A percentile compares a stretch with the other conserved stretches of the same genome.
phyloP scores from a whole-genome alignment of 2,329 filamentous ascomycete genomes.

The Phyllosticta citrichinensis region DNA sequence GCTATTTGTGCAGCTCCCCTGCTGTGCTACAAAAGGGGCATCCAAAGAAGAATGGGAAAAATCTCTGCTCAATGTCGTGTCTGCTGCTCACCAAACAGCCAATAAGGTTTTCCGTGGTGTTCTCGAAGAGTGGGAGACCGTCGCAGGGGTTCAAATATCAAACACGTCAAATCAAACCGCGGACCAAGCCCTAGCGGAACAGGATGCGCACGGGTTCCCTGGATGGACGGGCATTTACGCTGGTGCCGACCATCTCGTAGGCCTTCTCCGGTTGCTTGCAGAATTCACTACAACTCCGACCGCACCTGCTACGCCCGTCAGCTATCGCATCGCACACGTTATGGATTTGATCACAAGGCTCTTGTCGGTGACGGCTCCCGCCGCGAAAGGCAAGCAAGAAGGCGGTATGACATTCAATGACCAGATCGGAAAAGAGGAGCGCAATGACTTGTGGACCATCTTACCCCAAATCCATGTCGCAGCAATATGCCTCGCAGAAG shows the following conservation, averaged over 20 bases:
- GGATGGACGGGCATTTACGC: constrained; percentile 65
- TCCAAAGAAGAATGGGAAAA: constrained; percentile 70
- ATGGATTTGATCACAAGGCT: constrained; percentile 62
- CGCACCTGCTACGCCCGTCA: constrained; percentile 53
- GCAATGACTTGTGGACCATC: constrained; percentile 63
- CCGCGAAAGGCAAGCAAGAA: constrained; percentile 28
- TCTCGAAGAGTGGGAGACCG: constrained; percentile 71
- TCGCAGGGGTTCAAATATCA: constrained; percentile 32
- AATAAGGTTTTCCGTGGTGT: constrained; percentile 71
- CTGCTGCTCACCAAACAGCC: constrained; percentile 58
- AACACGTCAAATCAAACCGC: constrained; percentile 19
- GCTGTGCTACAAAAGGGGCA: constrained; percentile 71
- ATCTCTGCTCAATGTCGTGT: constrained; percentile 51
- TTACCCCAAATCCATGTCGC: constrained; percentile 67
- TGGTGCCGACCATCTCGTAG: constrained; percentile 59
- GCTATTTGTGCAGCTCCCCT: constrained; percentile 61
- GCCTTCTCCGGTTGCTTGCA: constrained; percentile 55
- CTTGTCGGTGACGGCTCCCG: constrained; percentile 50
- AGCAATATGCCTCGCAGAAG: constrained; percentile 52
- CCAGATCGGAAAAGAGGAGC: constrained; percentile 69
- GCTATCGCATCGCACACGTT: constrained; percentile 56
- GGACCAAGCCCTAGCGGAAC: constrained; percentile 29
- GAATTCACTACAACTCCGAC: constrained; percentile 49
- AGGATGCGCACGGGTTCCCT: constrained; percentile 44
- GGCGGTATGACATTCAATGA: constrained; percentile 43